These are phyloP conservation scores for Marasmius tenuissimus DNA, from an alignment of 1,284 basidiomycete species.

Conservation along the genomic window DNA sequence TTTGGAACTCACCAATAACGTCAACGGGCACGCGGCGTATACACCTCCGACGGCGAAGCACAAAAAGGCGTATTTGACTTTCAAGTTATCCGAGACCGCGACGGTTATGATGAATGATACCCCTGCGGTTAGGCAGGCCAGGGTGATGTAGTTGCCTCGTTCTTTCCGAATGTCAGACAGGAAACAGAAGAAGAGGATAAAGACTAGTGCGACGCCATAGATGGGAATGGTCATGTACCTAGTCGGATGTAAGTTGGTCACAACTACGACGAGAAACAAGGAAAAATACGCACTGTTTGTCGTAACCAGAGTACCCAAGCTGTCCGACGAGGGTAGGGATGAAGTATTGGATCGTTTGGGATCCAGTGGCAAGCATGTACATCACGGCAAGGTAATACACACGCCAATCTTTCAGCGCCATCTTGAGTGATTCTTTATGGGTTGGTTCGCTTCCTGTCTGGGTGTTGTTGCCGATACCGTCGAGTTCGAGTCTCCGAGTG, in stretches of 20 bases:
- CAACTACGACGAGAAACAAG: neutral
- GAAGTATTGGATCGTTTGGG: slow-evolving; percentile 47
- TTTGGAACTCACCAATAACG: slow-evolving; percentile 32
- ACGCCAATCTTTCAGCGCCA: slow-evolving; percentile 32
- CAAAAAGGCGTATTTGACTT: slow-evolving; percentile 42
- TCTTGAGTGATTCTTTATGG: slow-evolving; percentile 34
- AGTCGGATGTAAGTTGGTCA: neutral
- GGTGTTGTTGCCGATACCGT: slow-evolving; percentile 30
- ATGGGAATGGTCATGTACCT: slow-evolving; percentile 44
- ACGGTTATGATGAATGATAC: slow-evolving; percentile 39
- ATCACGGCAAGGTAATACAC: slow-evolving; percentile 32
- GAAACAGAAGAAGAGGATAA: slow-evolving; percentile 32
- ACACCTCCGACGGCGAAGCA: slow-evolving; percentile 43
- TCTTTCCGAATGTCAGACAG: slow-evolving; percentile 32
- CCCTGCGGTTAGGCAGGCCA: slow-evolving; percentile 25
- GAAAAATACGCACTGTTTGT: neutral
- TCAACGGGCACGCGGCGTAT: slow-evolving; percentile 39
- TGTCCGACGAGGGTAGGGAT: slow-evolving; percentile 36
- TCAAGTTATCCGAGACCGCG: slow-evolving; percentile 26
- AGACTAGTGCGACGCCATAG: slow-evolving; percentile 34
- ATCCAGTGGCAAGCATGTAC: slow-evolving; percentile 35
- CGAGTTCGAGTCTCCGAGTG: slow-evolving; percentile 38
- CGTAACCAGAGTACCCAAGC: slow-evolving; percentile 22
- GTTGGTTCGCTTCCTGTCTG: slow-evolving; percentile 16
- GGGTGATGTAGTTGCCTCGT: slow-evolving; percentile 34